Conservation (phyloP, 179 eudicot species). For the Spinacia oleracea region DNA sequence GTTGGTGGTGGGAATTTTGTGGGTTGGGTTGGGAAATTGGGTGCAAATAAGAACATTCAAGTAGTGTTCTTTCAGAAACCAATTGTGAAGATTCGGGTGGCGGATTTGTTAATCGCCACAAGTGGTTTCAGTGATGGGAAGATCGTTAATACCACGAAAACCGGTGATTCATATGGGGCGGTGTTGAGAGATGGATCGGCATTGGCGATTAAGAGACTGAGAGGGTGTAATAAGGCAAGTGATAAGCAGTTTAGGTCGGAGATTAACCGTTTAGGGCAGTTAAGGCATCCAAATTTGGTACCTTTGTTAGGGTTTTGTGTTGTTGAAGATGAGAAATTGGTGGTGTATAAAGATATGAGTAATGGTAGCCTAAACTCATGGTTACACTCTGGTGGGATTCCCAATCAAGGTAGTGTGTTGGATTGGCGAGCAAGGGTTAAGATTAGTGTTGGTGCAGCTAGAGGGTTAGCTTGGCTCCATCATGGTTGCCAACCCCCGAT, state of each 20-base stretch:
- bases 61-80: constrained; percentile 77
- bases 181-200: constrained; percentile 74
- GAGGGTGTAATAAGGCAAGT: constrained; percentile 45
- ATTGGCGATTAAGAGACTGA: constrained; percentile 70
- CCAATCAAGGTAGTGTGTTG: constrained; percentile 25
- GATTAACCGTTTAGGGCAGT: constrained; percentile 65
- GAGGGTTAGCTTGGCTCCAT: constrained; percentile 93
- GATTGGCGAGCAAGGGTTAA: constrained; percentile 74
- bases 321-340: constrained; percentile 84
- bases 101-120: constrained; percentile 68
- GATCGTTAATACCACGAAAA: constrained; percentile 46
- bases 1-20: constrained; percentile 22
- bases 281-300: constrained; percentile 82
- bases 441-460: constrained; percentile 71
- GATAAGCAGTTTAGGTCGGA: constrained; percentile 74
- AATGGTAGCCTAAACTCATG: constrained; percentile 59
- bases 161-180: constrained; percentile 75
- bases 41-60: constrained; percentile 56
- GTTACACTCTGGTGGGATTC: constrained; percentile 34
- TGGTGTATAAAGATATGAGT: constrained; percentile 79
- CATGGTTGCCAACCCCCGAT: constrained; percentile 77
- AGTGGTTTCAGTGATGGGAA: constrained; percentile 49
- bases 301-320: constrained; percentile 79
- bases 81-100: constrained; percentile 62
- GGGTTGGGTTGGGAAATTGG: constrained; percentile 65